Evolutionary conservation across 345 rosid species (phyloP).

Genomic region (Euphorbia pulcherrima): DNA sequence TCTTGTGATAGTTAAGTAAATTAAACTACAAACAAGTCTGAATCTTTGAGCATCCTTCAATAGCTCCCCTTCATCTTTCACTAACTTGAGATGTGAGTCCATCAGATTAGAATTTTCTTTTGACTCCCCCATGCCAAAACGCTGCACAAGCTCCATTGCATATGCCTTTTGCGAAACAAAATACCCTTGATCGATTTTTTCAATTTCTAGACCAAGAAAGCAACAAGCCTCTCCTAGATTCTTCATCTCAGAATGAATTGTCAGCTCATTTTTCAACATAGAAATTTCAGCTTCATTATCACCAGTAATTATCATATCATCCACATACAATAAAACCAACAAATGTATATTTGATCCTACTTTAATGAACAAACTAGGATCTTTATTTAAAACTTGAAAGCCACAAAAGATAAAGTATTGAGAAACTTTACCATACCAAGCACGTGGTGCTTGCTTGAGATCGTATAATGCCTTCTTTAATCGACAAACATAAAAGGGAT

Average conservation of each 20-base stretch:
- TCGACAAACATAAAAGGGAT: constrained; percentile 9
- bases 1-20: constrained; percentile 9
- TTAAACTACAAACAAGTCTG: background rate
- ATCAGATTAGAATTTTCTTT: background rate
- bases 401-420: no score
- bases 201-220: constrained; percentile 11
- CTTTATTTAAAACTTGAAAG: no score
- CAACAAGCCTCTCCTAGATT: background rate
- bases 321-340: no score
- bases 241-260: no score
- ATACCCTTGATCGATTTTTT: background rate
- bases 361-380: no score
- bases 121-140: background rate
- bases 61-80: background rate
- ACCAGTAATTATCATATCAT: no score
- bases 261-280: no score
- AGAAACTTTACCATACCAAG: no score
- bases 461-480: constrained; percentile 7
- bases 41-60: background rate
- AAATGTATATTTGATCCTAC: no score
- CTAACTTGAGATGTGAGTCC: background rate
- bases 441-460: constrained; percentile 2
- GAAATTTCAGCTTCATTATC: no score
- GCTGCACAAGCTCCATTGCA: background rate
- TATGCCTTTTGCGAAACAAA: background rate